Evolutionary conservation across 768 basidiomycete genomes (phyloP).

Genomic region (Chiua virens): DNA sequence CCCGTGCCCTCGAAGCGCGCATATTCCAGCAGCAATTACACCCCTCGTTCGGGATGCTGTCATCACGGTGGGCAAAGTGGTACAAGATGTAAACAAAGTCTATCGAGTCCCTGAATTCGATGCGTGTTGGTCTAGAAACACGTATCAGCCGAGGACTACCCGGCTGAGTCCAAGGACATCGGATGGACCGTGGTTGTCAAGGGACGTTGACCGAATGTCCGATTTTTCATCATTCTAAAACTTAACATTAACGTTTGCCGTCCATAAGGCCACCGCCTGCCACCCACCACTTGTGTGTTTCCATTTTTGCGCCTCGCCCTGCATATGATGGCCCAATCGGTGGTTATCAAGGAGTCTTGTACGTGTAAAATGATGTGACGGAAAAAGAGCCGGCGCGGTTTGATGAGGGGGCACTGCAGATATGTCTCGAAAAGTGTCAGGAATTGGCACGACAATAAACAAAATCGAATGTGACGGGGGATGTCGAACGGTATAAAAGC

Average conservation of each 20-base stretch:
- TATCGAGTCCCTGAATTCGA: conserved; percentile 22
- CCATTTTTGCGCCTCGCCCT: conserved; percentile 26
- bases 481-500: conserved; percentile 17
- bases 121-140: conserved; percentile 11
- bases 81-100: conserved; percentile 14
- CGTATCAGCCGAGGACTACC: conserved; percentile 18
- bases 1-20: conserved; percentile 24
- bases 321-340: conserved; percentile 13
- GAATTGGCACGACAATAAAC: conserved; percentile 3
- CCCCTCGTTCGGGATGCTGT: conserved; percentile 29
- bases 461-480: neutral
- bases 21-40: conserved; percentile 10
- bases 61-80: conserved; percentile 16
- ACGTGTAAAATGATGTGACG: conserved; percentile 23
- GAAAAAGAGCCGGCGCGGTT: conserved; percentile 6
- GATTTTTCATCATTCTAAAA: conserved; percentile 11
- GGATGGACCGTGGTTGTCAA: conserved; percentile 8
- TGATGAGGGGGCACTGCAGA: conserved; percentile 5
- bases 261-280: conserved; percentile 7
- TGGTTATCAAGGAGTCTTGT: conserved; percentile 1
- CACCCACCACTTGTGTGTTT: conserved; percentile 4
- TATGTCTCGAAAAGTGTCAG: conserved; percentile 9
- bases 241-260: conserved; percentile 21
- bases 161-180: conserved; percentile 19
- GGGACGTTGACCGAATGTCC: conserved; percentile 11